A percentile compares a stretch with the other conserved stretches of the same genome.
Conservation (phyloP, 768 basidiomycete genomes). For the Leccinum sublutescens region DNA sequence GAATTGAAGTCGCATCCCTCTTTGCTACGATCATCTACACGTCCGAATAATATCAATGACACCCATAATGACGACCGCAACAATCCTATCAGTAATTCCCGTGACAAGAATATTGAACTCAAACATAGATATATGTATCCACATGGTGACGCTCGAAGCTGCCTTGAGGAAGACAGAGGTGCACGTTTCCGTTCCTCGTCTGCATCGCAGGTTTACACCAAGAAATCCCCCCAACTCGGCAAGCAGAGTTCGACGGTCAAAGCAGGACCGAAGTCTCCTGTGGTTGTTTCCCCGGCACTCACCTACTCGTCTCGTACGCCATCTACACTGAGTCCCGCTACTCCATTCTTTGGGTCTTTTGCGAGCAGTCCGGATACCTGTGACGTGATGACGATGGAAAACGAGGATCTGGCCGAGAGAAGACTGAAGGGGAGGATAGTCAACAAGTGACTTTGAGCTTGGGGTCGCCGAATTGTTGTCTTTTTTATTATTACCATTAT, state of each 20-base stretch:
- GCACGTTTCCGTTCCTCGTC: constrained; percentile 9
- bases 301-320: constrained; percentile 66
- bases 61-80: constrained; percentile 23
- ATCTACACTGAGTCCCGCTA: constrained; percentile 67
- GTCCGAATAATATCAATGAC: constrained; percentile 23
- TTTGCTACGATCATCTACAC: constrained; percentile 19
- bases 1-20: constrained; percentile 12
- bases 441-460: constrained; percentile 9
- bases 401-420: constrained; percentile 24
- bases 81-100: constrained; percentile 21
- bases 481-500: background rate
- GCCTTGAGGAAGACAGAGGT: constrained; percentile 3
- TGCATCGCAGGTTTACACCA: constrained; percentile 14
- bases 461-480: background rate
- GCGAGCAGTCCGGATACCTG: constrained; percentile 30
- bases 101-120: constrained; percentile 14
- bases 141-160: constrained; percentile 14
- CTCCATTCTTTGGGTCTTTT: constrained; percentile 69
- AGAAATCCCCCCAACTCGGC: constrained; percentile 10
- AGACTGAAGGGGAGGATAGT: constrained; percentile 21
- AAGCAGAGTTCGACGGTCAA: constrained; percentile 20
- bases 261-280: constrained; percentile 44
- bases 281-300: constrained; percentile 63
- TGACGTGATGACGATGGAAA: constrained; percentile 23
- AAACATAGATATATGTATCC: constrained; percentile 26